These are phyloP conservation scores for Penicillium coprophilum DNA, from an alignment of 495 filamentous ascomycete genomes.

Conservation along the genomic window DNA sequence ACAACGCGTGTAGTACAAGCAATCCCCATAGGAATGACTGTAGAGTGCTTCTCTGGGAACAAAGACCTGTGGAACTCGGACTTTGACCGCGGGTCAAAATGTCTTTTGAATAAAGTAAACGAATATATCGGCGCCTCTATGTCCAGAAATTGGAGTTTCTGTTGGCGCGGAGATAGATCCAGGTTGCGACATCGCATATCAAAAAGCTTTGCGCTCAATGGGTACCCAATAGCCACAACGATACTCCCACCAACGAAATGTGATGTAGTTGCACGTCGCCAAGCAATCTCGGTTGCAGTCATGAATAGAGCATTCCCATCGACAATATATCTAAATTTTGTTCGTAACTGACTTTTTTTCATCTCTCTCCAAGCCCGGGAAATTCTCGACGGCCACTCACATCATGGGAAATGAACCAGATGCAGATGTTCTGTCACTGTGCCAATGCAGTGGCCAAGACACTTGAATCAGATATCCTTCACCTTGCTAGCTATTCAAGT, in stretches of 20 bases:
- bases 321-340: constrained; percentile 24
- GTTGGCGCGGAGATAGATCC: constrained; percentile 27
- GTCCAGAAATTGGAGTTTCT: constrained; percentile 10
- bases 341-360: neutral
- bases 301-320: constrained; percentile 32
- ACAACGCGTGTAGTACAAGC: constrained; percentile 27
- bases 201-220: constrained; percentile 23
- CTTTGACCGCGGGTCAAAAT: constrained; percentile 21
- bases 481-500: constrained; percentile 20
- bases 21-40: constrained; percentile 31
- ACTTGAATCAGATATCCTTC: constrained; percentile 26
- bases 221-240: constrained; percentile 31
- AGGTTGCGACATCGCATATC: constrained; percentile 17
- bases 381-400: constrained; percentile 9
- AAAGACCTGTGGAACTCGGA: constrained; percentile 15
- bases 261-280: constrained; percentile 22
- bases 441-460: constrained; percentile 31
- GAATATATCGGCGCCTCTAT: constrained; percentile 24
- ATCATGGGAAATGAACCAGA: constrained; percentile 21
- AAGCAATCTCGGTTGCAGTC: constrained; percentile 28
- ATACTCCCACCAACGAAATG: constrained; percentile 24
- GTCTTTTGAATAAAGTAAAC: constrained; percentile 26
- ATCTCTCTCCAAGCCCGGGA: neutral
- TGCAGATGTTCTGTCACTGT: constrained; percentile 5
- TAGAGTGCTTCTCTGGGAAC: constrained; percentile 23